Conservation (phyloP, 176 grass and related monocot genomes). For the Juncus effusus region DNA sequence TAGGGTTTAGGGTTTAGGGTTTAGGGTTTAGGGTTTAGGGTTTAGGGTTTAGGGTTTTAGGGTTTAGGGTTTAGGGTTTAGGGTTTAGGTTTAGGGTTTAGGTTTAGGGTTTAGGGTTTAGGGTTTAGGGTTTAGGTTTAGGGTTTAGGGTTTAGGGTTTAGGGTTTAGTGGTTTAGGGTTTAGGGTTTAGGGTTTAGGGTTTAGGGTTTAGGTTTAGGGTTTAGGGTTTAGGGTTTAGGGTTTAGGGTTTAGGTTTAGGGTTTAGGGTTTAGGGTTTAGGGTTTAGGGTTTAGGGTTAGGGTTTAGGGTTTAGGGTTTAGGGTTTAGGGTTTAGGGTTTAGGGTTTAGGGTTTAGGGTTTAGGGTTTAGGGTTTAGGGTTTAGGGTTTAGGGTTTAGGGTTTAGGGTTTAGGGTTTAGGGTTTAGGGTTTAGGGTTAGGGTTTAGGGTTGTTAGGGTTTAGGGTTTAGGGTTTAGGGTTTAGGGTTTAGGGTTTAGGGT, state of each 20-base stretch:
- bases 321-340: conserved; percentile 7
- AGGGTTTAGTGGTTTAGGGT: too few relatives aligned
- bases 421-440: not conserved
- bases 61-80: too few relatives aligned
- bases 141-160: too few relatives aligned
- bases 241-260: conserved; percentile 31
- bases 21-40: conserved; percentile 28
- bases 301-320: conserved; percentile 10
- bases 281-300: conserved; percentile 25
- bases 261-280: conserved; percentile 26
- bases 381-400: conserved; percentile 23
- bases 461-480: conserved; percentile 17
- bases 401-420: conserved; percentile 22
- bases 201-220: conserved; percentile 28
- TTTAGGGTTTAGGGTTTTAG: too few relatives aligned
- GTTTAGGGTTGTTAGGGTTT: too few relatives aligned
- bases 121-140: conserved; percentile 27
- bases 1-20: conserved; percentile 28
- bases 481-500: conserved; percentile 19
- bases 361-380: conserved; percentile 31
- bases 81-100: conserved; percentile 30
- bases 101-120: conserved; percentile 27
- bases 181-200: conserved; percentile 30
- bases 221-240: conserved; percentile 33
- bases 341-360: conserved; percentile 32